Conservation (phyloP, 148 eudicot species). For the Salicornia ramosissima region DNA sequence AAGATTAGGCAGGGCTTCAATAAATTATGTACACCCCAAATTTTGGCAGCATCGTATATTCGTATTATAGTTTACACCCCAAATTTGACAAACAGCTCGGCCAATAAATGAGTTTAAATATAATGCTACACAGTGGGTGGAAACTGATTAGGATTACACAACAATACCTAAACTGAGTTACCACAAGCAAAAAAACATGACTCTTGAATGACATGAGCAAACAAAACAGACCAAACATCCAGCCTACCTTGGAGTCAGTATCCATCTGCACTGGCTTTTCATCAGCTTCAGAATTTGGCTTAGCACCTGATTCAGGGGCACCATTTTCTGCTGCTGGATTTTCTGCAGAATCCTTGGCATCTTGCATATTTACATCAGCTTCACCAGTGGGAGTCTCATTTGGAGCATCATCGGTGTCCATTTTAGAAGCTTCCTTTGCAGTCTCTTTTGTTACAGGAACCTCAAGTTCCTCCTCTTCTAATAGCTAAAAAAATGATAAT, state of each 20-base stretch:
- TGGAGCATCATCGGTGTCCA: conserved; percentile 69
- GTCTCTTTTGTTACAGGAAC: conserved; percentile 67
- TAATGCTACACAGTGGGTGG: too few relatives aligned
- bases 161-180: too few relatives aligned
- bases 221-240: neutral
- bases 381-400: conserved; percentile 33
- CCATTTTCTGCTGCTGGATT: conserved; percentile 61
- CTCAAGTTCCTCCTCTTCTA: conserved; percentile 87
- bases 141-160: too few relatives aligned
- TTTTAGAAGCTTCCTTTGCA: conserved; percentile 45
- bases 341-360: conserved; percentile 51
- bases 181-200: too few relatives aligned
- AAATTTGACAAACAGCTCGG: too few relatives aligned
- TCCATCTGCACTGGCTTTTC: conserved; percentile 80
- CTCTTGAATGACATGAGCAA: neutral
- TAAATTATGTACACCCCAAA: too few relatives aligned
- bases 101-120: too few relatives aligned
- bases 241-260: conserved; percentile 69
- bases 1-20: too few relatives aligned
- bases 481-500: conserved; percentile 39
- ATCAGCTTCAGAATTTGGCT: conserved; percentile 51
- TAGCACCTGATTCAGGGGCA: conserved; percentile 60
- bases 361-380: conserved; percentile 78
- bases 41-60: too few relatives aligned
- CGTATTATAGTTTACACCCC: too few relatives aligned